Evolutionary conservation across 768 basidiomycete genomes (phyloP), one percentile per base, ranked within the genome.

Genomic region (Termitomyces sp.): DNA sequence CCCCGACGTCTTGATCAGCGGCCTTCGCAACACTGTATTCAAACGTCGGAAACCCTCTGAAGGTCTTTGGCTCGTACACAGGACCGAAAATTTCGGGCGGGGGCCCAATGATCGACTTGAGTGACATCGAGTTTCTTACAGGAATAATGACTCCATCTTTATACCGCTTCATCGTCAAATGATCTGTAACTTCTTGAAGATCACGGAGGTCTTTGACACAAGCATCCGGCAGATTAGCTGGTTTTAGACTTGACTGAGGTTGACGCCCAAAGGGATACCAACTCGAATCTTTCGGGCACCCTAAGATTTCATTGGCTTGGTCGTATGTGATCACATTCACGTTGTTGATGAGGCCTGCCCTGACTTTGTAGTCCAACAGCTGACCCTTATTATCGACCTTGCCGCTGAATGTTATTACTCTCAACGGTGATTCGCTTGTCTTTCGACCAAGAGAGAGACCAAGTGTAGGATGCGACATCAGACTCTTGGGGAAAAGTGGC

Each of bases 331-430:
- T 65, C 16, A 76, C 72, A 49, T 80, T 69, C 56, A 94, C 74
- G 60, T 95, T 92, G 49, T 84, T 83, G 53, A 97, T 76, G 58
- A 94, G 67, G 2, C 90, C 92, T 2, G 91, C 83, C 11, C 85
- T 81, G 36, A 97, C 82, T 62, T 80, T 78, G 66, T 83, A 81
- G 58, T 96, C 92, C 12, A 84, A 66, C 40, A 96, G 79, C n/a
- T 85, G 78, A 0, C 93, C 92, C 2, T 70, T 63, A 0, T 73
- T 63, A 62, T 86, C 80, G 8, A 98, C 62, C 66, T 88, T 88
- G 55, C 81, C 79, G 61, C 94, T 96, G 75, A 98, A 94, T 0
- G 93, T 88, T 64, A 99, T 66, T 2, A 88, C 88, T 7, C 79
- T 81, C 65, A 89, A 66, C 0, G 74, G 86, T 0, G 76, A 73